Percentiles rank a stretch among this genome's conserved stretches.
Evolutionary conservation across 2,329 filamentous ascomycete species (phyloP).

Genomic region (Claviceps spartinae): DNA sequence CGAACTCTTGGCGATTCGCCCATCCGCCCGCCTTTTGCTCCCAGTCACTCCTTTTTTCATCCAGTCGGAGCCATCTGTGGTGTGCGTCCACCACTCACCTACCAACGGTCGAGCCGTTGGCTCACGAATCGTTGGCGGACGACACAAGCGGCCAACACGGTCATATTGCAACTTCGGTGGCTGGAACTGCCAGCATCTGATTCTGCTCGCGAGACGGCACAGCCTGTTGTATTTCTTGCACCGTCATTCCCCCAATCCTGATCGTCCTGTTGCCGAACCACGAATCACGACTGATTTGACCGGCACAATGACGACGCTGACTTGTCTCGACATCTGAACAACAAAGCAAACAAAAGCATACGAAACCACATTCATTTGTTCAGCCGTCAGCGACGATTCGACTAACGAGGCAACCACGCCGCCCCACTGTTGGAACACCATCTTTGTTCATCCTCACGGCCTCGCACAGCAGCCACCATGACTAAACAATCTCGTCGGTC

Average conservation of each 20-base stretch:
- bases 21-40: not conserved
- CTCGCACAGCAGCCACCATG: conserved; percentile 15
- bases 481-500: conserved; percentile 21
- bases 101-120: not conserved
- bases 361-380: conserved; percentile 7
- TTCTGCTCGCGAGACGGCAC: not conserved
- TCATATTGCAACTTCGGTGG: not conserved
- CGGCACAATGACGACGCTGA: conserved; percentile 5
- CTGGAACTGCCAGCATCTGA: not conserved
- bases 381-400: not conserved
- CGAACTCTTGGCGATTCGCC: not conserved
- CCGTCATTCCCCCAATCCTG: not conserved
- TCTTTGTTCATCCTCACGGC: conserved; percentile 5
- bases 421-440: conserved; percentile 9
- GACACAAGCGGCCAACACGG: not conserved
- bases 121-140: not conserved
- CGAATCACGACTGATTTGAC: not conserved
- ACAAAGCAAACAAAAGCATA: not conserved
- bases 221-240: not conserved
- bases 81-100: not conserved
- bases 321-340: not conserved
- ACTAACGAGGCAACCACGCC: not conserved
- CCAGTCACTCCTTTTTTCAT: conserved; percentile 4
- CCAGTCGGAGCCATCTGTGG: not conserved
- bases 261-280: not conserved